A percentile compares a stretch with the other conserved stretches of the same genome.
Conservation (phyloP, 306 rosid species). For the Heteromeles arbutifolia region DNA sequence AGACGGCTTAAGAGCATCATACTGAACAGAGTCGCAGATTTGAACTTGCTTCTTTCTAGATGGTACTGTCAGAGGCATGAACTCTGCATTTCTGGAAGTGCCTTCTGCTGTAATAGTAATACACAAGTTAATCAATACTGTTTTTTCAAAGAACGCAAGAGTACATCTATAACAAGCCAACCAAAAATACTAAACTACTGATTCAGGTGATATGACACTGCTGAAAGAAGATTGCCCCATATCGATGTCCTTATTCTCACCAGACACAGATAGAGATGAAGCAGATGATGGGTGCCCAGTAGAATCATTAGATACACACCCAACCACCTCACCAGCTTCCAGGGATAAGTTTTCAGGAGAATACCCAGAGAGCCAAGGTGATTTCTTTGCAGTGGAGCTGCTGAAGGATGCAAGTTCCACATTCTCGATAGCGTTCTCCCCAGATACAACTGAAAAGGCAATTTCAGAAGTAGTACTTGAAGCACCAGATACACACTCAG, state of each 20-base stretch:
- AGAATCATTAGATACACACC: constrained; percentile 22
- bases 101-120: constrained; percentile 22
- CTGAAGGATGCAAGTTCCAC: constrained; percentile 11
- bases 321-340: constrained; percentile 17
- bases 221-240: constrained; percentile 29
- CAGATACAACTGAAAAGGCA: constrained; percentile 12
- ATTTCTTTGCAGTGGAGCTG: constrained; percentile 15
- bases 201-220: constrained; percentile 21
- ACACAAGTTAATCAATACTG: constrained; percentile 15
- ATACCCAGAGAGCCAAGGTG: constrained; percentile 21
- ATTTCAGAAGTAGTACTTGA: constrained; percentile 12
- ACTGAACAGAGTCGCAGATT: constrained; percentile 18
- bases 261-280: constrained; percentile 10
- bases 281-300: constrained; percentile 14
- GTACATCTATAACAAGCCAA: background rate
- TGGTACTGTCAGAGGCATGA: constrained; percentile 18
- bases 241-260: constrained; percentile 17
- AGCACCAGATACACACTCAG: constrained; percentile 7
- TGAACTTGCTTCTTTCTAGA: constrained; percentile 13
- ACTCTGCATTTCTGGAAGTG: constrained; percentile 18
- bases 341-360: constrained; percentile 10
- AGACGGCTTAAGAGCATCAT: constrained; percentile 10
- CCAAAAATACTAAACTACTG: constrained; percentile 42
- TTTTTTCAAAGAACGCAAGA: background rate
- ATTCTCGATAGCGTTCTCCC: constrained; percentile 16